These are phyloP conservation scores for Trichophyton benhamiae DNA, from an alignment of 2,329 filamentous ascomycete genomes.

Conservation along the genomic window DNA sequence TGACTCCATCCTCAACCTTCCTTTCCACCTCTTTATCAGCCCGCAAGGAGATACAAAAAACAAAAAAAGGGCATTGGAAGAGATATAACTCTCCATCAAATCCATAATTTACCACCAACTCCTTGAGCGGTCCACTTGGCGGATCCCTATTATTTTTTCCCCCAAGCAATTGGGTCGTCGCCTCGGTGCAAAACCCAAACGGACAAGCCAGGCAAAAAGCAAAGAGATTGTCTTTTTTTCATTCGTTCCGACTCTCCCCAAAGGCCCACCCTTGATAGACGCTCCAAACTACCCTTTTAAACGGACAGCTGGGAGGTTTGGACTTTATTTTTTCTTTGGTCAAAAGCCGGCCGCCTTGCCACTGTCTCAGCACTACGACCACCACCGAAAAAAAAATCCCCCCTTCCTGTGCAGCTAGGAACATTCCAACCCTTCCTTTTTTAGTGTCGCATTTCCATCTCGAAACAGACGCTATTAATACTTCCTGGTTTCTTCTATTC, in stretches of 20 bases:
- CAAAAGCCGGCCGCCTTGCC: slow-evolving; percentile 5
- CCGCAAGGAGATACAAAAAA: neutral
- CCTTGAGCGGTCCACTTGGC: slow-evolving; percentile 2
- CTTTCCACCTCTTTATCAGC: neutral
- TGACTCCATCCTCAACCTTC: neutral
- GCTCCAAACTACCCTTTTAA: neutral
- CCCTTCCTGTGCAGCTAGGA: slow-evolving; percentile 2
- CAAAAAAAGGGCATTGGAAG: neutral
- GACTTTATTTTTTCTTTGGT: neutral
- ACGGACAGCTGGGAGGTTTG: slow-evolving; percentile 1
- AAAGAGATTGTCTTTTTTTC: neutral
- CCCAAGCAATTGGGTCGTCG: slow-evolving; percentile 1
- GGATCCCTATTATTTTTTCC: neutral
- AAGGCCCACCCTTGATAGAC: slow-evolving; percentile 2
- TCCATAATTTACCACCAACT: neutral
- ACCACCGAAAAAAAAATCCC: neutral
- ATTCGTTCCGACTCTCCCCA: neutral
- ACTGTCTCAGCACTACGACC: slow-evolving; percentile 1
- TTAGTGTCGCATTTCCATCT: neutral
- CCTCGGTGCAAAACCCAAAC: slow-evolving; percentile 1
- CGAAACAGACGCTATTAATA: slow-evolving; percentile 4
- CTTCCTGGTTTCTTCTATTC: neutral
- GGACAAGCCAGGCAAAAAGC: neutral
- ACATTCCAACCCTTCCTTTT: neutral
- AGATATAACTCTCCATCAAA: neutral